Evolutionary conservation across 2,329 filamentous ascomycete species (phyloP).

Genomic region (Aspergillus quadricinctus): DNA sequence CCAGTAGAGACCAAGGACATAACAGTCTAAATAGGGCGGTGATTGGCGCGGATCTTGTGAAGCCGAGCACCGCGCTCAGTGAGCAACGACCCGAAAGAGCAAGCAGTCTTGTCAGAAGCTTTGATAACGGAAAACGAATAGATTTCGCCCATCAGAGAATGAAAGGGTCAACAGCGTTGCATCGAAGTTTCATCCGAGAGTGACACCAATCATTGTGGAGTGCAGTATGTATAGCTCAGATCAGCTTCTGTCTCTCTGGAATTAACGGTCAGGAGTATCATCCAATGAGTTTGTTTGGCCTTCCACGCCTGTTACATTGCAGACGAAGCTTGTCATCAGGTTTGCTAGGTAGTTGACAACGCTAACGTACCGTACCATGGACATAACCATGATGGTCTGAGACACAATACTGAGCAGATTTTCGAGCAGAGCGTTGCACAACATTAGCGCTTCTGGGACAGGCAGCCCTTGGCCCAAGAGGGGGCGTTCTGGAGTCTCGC

Average conservation of each 20-base stretch:
- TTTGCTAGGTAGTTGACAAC: not conserved
- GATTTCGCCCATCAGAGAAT: not conserved
- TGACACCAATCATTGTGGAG: slow-evolving; percentile 6
- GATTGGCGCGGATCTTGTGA: not conserved
- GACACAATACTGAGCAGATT: not conserved
- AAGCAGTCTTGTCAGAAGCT: not conserved
- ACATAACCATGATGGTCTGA: not conserved
- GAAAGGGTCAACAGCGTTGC: not conserved
- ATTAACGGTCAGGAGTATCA: not conserved
- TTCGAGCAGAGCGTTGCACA: not conserved
- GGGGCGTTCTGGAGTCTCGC: not conserved
- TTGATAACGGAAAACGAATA: not conserved
- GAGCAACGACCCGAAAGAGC: not conserved
- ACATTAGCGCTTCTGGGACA: not conserved
- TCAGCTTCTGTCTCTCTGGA: not conserved
- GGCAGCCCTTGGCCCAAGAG: slow-evolving; percentile 1
- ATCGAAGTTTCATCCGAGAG: slow-evolving; percentile 12
- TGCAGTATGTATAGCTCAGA: slow-evolving; percentile 4
- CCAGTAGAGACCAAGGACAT: not conserved
- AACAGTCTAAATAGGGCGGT: not conserved
- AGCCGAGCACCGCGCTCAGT: not conserved
- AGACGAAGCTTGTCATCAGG: not conserved
- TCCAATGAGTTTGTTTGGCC: not conserved
- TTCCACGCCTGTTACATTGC: not conserved
- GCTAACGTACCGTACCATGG: not conserved